Evolutionary conservation across 352 stramenopile genomes (phyloP), one percentile per base, ranked within the genome.

Genomic region (Phytophthora agathidicida): DNA sequence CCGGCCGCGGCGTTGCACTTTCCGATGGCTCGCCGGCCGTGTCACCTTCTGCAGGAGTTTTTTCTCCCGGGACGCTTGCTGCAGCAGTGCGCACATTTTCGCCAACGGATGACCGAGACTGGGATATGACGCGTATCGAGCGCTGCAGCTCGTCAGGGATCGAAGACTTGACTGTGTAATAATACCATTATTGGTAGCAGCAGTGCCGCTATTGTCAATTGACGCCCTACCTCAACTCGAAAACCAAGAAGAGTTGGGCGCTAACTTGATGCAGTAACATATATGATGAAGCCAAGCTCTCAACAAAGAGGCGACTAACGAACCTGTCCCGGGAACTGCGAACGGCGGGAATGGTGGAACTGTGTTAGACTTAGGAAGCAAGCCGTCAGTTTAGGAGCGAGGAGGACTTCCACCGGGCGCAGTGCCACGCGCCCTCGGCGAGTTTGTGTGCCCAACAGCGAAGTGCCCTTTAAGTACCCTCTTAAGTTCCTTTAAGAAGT

Each of bases 111-210:
- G 75, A 47, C 53, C 43, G 45, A n/a, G 58, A 52, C 44, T 83
- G 56, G 61, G 39, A 62, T 19, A 47, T 47, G n/a, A 57, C 54
- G 19, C 62, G 59, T 13, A 60, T 72, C 20, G 60, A 78, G 30
- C 72, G 70, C 28, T 75, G 60, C 24, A 79, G 72, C 32, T 80
- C 61, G n/a, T 65, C 75, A 8, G 71, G 71, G 37, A 66, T 82
- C 39, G 75, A 86, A 56, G 75, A 86, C 22, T 38, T 86, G 37
- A 86, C 73, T 5, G 75, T 86, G n/a, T 73, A 53, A 55, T 23
- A 17, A 14, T 46, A 23, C n/a, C 2, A 20, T 14, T 32, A 8
- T 24, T 13, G 14, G n/a, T n/a, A n/a, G n/a, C n/a, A n/a, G n/a
- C n/a, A n/a, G n/a, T n/a, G n/a, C n/a, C n/a, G n/a, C n/a, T n/a